These are phyloP conservation scores for Aspergillus floridensis DNA, from an alignment of 2,329 filamentous ascomycete genomes.

Conservation along the genomic window DNA sequence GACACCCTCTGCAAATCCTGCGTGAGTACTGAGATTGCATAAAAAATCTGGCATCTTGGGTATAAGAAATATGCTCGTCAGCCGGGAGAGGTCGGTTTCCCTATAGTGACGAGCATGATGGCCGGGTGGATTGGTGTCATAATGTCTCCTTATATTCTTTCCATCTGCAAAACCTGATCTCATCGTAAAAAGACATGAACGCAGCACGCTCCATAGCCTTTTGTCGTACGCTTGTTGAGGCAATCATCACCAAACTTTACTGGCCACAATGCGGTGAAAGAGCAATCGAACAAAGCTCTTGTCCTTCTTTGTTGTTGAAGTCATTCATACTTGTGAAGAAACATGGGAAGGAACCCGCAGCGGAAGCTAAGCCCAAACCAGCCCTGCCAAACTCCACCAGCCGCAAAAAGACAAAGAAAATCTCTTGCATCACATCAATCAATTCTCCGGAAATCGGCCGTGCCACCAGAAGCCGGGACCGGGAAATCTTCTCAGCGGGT, in stretches of 20 bases:
- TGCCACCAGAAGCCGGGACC: too few species aligned
- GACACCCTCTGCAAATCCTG: too few species aligned
- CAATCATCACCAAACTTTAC: background rate
- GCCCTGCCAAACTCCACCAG: background rate
- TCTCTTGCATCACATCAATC: background rate
- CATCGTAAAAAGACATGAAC: too few species aligned
- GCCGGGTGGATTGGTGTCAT: background rate
- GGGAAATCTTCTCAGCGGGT: too few species aligned
- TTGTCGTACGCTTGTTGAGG: too few species aligned
- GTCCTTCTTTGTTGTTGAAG: background rate
- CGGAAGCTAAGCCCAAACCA: background rate
- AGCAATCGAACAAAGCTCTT: background rate
- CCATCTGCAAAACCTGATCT: background rate
- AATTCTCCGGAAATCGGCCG: background rate
- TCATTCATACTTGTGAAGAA: too few species aligned
- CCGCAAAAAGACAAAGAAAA: background rate
- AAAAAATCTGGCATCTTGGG: too few species aligned
- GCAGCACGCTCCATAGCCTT: too few species aligned
- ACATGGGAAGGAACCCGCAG: background rate
- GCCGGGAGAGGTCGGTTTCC: too few species aligned
- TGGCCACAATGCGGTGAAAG: background rate
- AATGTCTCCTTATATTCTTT: background rate
- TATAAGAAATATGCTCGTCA: too few species aligned
- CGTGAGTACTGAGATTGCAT: too few species aligned
- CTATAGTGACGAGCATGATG: background rate